phyloP scores from a whole-genome alignment of 441 rosid species.

The Euphorbia schlechtendalii region DNA sequence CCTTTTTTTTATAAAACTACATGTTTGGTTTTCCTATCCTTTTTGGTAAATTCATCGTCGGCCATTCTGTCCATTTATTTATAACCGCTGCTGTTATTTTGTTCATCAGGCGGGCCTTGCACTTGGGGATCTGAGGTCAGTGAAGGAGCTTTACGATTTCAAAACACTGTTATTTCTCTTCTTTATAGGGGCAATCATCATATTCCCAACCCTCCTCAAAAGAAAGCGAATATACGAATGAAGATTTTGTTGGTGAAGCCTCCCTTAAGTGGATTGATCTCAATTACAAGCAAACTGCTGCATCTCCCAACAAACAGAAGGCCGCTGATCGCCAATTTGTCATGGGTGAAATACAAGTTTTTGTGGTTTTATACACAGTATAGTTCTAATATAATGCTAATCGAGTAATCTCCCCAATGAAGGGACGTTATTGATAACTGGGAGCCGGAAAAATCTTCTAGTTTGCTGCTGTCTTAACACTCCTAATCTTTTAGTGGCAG shows the following conservation, averaged over 20 bases:
- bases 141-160: conserved; percentile 82
- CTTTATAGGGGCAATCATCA: conserved; percentile 71
- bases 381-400: not conserved
- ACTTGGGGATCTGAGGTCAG: conserved; percentile 86
- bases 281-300: conserved; percentile 11
- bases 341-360: not conserved
- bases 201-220: conserved; percentile 80
- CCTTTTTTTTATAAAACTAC: no score
- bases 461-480: conserved; percentile 6
- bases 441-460: conserved; percentile 15
- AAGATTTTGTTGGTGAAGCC: conserved; percentile 20
- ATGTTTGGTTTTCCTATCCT: no score
- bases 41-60: not conserved
- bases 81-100: not conserved
- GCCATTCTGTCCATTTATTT: not conserved
- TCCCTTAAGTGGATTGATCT: conserved; percentile 4
- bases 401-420: conserved; percentile 17
- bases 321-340: conserved; percentile 10
- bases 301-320: conserved; percentile 6
- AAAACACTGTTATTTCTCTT: conserved; percentile 79
- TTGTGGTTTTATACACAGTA: not conserved
- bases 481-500: not conserved
- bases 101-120: conserved; percentile 81
- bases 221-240: conserved; percentile 74
- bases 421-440: conserved; percentile 17